Base-by-base conservation (phyloP, 306 rosid genomes). In the Prinsepia uniflora region DNA sequence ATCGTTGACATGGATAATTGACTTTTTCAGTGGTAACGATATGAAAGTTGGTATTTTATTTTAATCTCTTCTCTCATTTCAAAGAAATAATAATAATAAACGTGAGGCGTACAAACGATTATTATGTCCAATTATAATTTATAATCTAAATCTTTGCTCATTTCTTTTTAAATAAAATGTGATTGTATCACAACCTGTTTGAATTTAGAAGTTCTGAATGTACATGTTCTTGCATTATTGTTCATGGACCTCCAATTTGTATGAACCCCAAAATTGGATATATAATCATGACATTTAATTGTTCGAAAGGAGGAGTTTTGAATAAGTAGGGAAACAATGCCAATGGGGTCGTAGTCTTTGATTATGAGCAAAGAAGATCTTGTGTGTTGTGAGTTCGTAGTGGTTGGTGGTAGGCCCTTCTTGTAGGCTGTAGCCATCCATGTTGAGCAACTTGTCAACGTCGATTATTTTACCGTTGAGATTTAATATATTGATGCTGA, bases 291-390 rank as follows among this genome's bases (percentile, higher is more conserved):
- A 20, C 20, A 44, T 40, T 64, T 18, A 18, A 5, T 48, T 41
- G 17, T n/a, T 10, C 22, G 2, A 73, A 18, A 12, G 39, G 12
- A 14, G 44, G 34, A 13, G 10, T 42, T 41, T 74, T 20, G 22
- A 45, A 24, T 66, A 30, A 45, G 59, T 3, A 46, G 57, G 70
- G 70, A 69, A 55, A 65, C 9, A 54, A 19, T 44, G 9, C 60
- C 71, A 65, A 8, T 39, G 36, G 30, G 41, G 56, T 76, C 53
- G 45, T 8, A 52, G 41, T 57, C 49, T 24, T 67, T 58, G 42
- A 52, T 50, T 59, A 60, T 42, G 74, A 72, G 65, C 78, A 72
- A 72, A 67, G 17, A 72, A 67, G 36, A 48, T 78, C 36, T 58
- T 61, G 53, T 78, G 68, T 58, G 58, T 43, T 72, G 74, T 19